Conservation (phyloP, 208 protist species). For the Leishmania tarentolae region DNA sequence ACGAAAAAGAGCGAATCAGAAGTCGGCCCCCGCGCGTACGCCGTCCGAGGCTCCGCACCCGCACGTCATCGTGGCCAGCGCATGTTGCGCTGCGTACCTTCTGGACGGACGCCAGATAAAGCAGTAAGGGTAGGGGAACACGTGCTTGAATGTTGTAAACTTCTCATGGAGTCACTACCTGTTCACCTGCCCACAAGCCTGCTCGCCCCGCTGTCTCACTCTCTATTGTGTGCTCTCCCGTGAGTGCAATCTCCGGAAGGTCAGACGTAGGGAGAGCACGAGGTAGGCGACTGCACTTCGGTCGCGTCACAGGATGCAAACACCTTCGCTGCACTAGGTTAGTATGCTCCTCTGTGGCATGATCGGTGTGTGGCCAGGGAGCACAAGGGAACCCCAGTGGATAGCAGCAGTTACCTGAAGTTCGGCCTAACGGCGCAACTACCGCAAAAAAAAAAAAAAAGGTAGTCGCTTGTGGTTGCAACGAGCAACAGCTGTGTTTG, state of each 20-base stretch:
- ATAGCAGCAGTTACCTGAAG: not conserved
- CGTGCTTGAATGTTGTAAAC: not conserved
- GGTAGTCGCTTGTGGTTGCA: not conserved
- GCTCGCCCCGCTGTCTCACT: not conserved
- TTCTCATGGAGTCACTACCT: not conserved
- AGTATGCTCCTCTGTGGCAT: not conserved
- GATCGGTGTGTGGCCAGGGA: not conserved
- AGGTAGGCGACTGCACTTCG: not conserved
- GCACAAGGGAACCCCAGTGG: not conserved
- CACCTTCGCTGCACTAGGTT: not conserved
- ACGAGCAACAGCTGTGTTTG: not conserved
- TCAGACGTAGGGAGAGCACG: not conserved
- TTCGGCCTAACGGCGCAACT: not conserved
- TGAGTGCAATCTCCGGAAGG: not conserved
- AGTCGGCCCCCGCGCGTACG: not conserved
- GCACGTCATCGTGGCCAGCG: not conserved
- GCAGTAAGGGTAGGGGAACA: not conserved
- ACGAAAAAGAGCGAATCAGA: not conserved
- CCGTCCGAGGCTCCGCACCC: not conserved
- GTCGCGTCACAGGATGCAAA: not conserved
- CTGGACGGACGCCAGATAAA: not conserved
- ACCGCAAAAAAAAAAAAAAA: too few relatives aligned
- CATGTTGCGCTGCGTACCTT: not conserved
- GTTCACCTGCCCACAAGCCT: not conserved
- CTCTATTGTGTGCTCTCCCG: not conserved